Evolutionary conservation across 805 yeast species (phyloP).

Genomic region (Jamesozyma jinghongensis): DNA sequence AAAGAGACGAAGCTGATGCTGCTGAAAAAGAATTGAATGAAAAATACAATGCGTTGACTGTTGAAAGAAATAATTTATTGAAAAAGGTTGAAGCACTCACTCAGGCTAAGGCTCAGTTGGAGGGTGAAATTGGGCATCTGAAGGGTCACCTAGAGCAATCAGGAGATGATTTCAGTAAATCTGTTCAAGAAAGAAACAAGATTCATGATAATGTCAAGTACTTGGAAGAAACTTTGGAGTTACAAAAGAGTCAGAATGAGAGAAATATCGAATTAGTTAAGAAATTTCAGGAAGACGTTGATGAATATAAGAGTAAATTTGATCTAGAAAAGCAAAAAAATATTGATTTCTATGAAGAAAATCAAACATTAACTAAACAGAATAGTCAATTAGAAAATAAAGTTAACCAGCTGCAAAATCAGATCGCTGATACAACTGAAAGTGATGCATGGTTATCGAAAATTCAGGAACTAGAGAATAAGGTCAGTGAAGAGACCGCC

Average conservation of each 20-base stretch:
- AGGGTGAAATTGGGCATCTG: slow-evolving; percentile 42
- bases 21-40: slow-evolving; percentile 40
- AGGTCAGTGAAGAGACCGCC: slow-evolving; percentile 40
- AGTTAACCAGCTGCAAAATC: slow-evolving; percentile 39
- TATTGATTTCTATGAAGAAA: slow-evolving; percentile 55
- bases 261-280: slow-evolving; percentile 32
- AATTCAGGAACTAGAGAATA: slow-evolving; percentile 42
- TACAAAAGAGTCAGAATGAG: slow-evolving; percentile 26
- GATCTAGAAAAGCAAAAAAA: slow-evolving; percentile 43
- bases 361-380: slow-evolving; percentile 49
- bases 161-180: slow-evolving; percentile 10
- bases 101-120: slow-evolving; percentile 52
- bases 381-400: slow-evolving; percentile 43
- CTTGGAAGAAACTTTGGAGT: slow-evolving; percentile 23
- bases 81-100: slow-evolving; percentile 52
- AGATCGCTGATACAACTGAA: slow-evolving; percentile 42
- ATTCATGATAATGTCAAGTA: slow-evolving; percentile 15
- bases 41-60: slow-evolving; percentile 36
- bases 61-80: slow-evolving; percentile 49
- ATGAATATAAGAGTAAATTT: slow-evolving; percentile 26
- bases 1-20: slow-evolving; percentile 35
- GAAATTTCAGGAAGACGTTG: slow-evolving; percentile 27
- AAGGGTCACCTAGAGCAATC: slow-evolving; percentile 18
- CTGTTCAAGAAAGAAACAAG: slow-evolving; percentile 17
- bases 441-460: slow-evolving; percentile 51